These are phyloP conservation scores for Rhododendron molle DNA, from an alignment of 148 eudicot species.

Conservation along the genomic window DNA sequence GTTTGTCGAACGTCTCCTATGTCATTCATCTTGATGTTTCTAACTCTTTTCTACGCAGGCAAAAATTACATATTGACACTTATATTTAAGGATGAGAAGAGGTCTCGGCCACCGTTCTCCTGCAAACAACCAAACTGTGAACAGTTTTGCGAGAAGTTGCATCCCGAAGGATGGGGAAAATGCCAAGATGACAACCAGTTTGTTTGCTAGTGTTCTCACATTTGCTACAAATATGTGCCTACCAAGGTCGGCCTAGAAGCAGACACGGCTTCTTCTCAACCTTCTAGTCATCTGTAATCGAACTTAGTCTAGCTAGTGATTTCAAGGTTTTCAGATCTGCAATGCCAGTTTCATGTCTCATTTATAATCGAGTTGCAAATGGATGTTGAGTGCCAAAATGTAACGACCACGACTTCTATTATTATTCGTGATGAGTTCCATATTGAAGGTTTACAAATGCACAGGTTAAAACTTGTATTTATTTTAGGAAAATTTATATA, in stretches of 20 bases:
- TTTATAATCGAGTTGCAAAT: neutral
- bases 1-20: neutral
- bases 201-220: conserved; percentile 33
- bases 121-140: conserved; percentile 18
- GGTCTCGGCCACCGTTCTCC: conserved; percentile 11
- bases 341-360: neutral
- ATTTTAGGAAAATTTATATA: no score
- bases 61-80: conserved; percentile 24
- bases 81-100: conserved; percentile 28
- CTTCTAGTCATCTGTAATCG: neutral
- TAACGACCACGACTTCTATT: no score
- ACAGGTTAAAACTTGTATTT: no score
- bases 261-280: neutral
- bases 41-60: conserved; percentile 4
- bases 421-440: no score
- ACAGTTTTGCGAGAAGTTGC: conserved; percentile 11
- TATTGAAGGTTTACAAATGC: no score
- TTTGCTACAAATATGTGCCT: conserved; percentile 8
- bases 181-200: conserved; percentile 24
- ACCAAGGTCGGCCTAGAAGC: neutral
- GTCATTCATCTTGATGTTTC: neutral
- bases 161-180: conserved; percentile 26
- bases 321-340: neutral
- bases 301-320: neutral
- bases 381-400: no score